These are phyloP conservation scores for Trichoderma lentiforme DNA, from an alignment of 2,329 filamentous ascomycete species.

Conservation along the genomic window DNA sequence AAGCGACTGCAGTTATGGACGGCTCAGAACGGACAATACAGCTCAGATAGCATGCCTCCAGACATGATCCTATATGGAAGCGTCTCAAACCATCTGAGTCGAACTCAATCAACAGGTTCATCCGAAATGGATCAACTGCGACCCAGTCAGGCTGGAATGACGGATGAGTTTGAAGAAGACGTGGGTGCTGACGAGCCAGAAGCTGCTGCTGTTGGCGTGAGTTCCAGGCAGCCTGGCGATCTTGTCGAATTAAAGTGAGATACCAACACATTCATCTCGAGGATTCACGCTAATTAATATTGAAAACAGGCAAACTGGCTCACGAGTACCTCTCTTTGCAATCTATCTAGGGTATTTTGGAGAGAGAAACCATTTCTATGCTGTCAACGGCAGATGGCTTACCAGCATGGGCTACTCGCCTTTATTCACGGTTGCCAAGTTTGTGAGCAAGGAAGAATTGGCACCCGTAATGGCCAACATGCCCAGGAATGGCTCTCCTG, in stretches of 20 bases:
- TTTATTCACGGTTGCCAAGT: constrained; percentile 49
- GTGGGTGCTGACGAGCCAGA: constrained; percentile 29
- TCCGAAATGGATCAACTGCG: constrained; percentile 32
- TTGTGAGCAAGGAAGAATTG: constrained; percentile 42
- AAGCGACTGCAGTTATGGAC: constrained; percentile 43
- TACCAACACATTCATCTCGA: not conserved
- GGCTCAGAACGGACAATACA: constrained; percentile 31
- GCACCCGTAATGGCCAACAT: constrained; percentile 35
- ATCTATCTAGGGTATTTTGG: constrained; percentile 52
- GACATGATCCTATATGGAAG: constrained; percentile 28
- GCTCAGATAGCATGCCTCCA: constrained; percentile 23
- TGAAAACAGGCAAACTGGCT: constrained; percentile 30
- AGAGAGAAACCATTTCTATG: constrained; percentile 53
- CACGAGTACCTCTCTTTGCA: constrained; percentile 47
- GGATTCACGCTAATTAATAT: constrained; percentile 16
- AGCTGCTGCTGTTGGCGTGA: constrained; percentile 26
- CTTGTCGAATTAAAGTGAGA: constrained; percentile 47
- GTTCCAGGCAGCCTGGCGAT: constrained; percentile 42
- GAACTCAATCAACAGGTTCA: constrained; percentile 34
- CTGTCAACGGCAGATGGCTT: constrained; percentile 49
- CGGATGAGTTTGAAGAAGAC: constrained; percentile 27
- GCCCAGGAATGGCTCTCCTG: constrained; percentile 27
- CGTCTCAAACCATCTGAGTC: constrained; percentile 32
- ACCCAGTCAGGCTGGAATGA: constrained; percentile 24
- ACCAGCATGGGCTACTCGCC: constrained; percentile 41